These are phyloP conservation scores for Russula foetens DNA, from an alignment of 768 basidiomycete genomes.

Conservation along the genomic window DNA sequence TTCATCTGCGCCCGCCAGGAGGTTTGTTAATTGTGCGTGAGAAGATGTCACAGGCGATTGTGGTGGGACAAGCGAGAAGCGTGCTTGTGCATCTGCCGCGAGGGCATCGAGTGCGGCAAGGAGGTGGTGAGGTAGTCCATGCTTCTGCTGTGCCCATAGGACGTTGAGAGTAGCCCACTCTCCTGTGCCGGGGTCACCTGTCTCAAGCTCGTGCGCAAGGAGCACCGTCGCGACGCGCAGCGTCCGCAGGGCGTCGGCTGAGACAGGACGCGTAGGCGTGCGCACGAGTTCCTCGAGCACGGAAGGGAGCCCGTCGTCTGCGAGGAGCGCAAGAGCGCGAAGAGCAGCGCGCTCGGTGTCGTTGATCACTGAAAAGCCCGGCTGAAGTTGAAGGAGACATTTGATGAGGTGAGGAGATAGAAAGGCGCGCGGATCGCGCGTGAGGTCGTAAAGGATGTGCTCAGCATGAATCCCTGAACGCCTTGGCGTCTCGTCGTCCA, in stretches of 20 bases:
- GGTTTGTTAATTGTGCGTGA: conserved; percentile 37
- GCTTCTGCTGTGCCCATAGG: conserved; percentile 52
- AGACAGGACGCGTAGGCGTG: conserved; percentile 41
- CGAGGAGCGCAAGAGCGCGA: conserved; percentile 56
- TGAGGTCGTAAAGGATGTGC: conserved; percentile 53
- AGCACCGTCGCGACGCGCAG: conserved; percentile 58
- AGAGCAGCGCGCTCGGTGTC: conserved; percentile 52
- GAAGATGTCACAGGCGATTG: conserved; percentile 4
- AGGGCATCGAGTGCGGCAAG: conserved; percentile 44
- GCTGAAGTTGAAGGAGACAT: conserved; percentile 49
- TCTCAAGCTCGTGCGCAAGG: conserved; percentile 42
- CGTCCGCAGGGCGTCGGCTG: conserved; percentile 44
- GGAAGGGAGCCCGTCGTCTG: conserved; percentile 54
- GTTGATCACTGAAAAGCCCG: conserved; percentile 53
- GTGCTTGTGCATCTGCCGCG: conserved; percentile 42
- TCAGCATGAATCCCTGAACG: conserved; percentile 62
- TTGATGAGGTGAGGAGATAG: conserved; percentile 51
- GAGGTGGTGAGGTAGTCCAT: conserved; percentile 50
- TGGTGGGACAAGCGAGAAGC: conserved; percentile 39
- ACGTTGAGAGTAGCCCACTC: conserved; percentile 48
- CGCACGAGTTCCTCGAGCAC: conserved; percentile 55
- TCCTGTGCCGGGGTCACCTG: conserved; percentile 32
- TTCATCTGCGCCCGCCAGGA: conserved; percentile 49
- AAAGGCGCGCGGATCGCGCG: conserved; percentile 51
- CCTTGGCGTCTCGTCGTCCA: conserved; percentile 53